Conservation (phyloP, 495 filamentous ascomycete genomes). For the Trichoderma virens region DNA sequence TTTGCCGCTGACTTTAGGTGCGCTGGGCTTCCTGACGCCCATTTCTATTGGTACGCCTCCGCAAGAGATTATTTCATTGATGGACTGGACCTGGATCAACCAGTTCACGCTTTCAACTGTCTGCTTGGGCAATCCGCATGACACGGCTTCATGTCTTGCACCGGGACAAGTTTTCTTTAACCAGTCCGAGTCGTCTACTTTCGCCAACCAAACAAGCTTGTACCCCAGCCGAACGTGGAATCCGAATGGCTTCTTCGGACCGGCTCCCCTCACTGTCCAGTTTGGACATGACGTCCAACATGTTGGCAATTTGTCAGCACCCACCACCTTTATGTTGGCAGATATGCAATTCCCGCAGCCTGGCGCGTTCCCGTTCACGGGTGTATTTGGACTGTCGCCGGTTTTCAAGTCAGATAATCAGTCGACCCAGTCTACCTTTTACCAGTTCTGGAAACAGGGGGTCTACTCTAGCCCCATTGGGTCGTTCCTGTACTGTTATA, state of each 20-base stretch:
- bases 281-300: neutral
- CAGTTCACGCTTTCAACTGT: neutral
- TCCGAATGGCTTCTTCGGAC: constrained; percentile 8
- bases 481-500: constrained; percentile 1
- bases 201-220: neutral
- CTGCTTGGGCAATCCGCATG: neutral
- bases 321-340: neutral
- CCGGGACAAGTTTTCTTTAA: neutral
- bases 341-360: neutral
- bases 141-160: neutral
- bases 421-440: constrained; percentile 5
- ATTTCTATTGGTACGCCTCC: neutral
- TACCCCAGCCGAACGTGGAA: neutral
- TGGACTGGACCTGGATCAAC: constrained; percentile 11
- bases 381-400: constrained; percentile 1
- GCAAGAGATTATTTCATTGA: neutral
- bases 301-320: neutral
- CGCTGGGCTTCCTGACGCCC: neutral
- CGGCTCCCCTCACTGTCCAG: neutral
- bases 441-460: constrained; percentile 7
- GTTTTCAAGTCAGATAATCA: constrained; percentile 3
- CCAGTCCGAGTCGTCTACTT: neutral
- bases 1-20: neutral
- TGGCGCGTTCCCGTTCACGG: neutral
- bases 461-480: neutral